Evolutionary conservation across 129 eudicot species (phyloP), one percentile per base, ranked within the genome.

Genomic region (carrot (Daucus carota)): DNA sequence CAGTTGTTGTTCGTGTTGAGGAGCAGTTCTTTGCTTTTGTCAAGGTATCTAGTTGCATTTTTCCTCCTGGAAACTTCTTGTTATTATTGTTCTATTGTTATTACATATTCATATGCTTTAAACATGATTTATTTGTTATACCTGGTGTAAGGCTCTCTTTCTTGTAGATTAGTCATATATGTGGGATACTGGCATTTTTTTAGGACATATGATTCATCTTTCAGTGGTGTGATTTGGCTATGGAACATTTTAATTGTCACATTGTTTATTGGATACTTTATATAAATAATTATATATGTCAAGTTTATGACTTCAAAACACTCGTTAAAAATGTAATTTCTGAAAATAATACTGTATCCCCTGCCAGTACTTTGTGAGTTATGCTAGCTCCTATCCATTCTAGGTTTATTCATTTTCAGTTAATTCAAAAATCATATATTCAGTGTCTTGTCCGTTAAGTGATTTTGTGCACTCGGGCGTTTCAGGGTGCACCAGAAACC

Each of bases 401-500:
- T n/a, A n/a, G n/a, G n/a, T n/a, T n/a, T n/a, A n/a, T 36, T 10
- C 26, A 12, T 62, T 5, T 80, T 48, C 32, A 68, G 62, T 72
- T 14, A 33, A 63, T 13, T 18, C 57, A 17, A 36, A 31, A 59
- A 47, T 70, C 15, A 6, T 18, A 46, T 75, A 36, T 31, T 73
- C 7, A 45, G 5, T 73, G 8, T 32, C 17, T 13, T 8, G 3
- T 11, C 17, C 29, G 6, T 41, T 15, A 22, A 11, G 15, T 32
- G 24, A 46, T 26, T 45, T 31, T 54, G 8, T 54, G 22, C 62
- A n/a, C 28, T 24, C 62, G 29, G 5, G 24, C 28, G 47, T 71
- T 80, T 76, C 86, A 93, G 97, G 98, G 98, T 80, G 98, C 98
- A 45, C 98, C 98, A 41, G 98, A 94, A 84, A 94, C 98, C 79